phyloP scores from a whole-genome alignment of 179 eudicot species.

The Amaranthus tricolor region DNA sequence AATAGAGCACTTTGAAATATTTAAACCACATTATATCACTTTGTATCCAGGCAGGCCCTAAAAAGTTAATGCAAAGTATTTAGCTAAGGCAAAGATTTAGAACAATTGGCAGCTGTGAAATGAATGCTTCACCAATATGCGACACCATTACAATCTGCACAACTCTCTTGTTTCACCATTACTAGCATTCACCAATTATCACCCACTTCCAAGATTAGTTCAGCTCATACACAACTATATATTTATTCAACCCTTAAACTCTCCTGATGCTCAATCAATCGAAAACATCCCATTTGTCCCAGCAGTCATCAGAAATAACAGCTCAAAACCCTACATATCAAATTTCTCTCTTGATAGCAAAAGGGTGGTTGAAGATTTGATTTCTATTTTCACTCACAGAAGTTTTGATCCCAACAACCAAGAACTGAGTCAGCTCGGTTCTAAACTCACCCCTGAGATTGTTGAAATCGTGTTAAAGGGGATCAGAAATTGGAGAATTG shows the following conservation, averaged over 20 bases:
- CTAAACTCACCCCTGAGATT: conserved; percentile 45
- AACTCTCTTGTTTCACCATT: conserved; percentile 9
- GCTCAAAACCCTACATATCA: conserved; percentile 17
- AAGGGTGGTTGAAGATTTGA: conserved; percentile 30
- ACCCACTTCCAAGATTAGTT: not conserved
- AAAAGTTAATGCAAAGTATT: no score
- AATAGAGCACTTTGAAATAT: not conserved
- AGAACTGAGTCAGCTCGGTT: conserved; percentile 38
- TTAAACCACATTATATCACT: no score
- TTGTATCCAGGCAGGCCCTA: conserved; percentile 6
- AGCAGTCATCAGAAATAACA: conserved; percentile 17
- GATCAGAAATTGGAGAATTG: conserved; percentile 53
- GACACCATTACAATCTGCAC: conserved; percentile 14
- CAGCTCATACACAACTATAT: not conserved
- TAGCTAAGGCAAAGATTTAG: no score
- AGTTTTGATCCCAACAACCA: conserved; percentile 22
- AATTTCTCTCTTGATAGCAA: conserved; percentile 20
- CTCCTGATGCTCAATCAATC: conserved; percentile 8
- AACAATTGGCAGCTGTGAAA: not conserved
- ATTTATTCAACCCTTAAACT: conserved; percentile 7
- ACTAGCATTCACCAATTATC: conserved; percentile 3
- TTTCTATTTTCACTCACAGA: conserved; percentile 41
- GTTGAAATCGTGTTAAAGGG: conserved; percentile 55
- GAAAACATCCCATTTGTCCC: not conserved
- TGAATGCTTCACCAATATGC: conserved; percentile 4